Conservation (phyloP, 2,329 filamentous ascomycete species). For the Alternaria sp. region DNA sequence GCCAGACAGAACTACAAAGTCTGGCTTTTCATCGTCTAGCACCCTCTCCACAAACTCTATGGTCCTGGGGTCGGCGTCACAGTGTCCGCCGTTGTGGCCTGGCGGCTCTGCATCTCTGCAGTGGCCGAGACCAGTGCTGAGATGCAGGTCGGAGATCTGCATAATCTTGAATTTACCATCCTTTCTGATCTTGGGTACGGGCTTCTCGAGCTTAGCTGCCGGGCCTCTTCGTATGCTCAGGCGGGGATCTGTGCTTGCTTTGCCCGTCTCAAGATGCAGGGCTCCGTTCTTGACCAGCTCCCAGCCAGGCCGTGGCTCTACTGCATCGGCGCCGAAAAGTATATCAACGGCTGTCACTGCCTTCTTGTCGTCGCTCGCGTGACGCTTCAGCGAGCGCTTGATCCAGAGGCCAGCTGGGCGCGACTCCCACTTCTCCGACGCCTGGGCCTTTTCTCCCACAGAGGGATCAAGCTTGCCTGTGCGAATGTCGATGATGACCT, state of each 20-base stretch:
- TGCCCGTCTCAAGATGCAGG: slow-evolving; percentile 70
- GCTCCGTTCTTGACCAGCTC: slow-evolving; percentile 69
- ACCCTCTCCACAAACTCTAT: slow-evolving; percentile 85
- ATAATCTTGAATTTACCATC: slow-evolving; percentile 97
- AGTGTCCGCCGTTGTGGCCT: slow-evolving; percentile 73
- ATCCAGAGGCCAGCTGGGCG: slow-evolving; percentile 82
- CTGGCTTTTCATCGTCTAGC: slow-evolving; percentile 90
- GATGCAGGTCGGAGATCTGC: slow-evolving; percentile 91
- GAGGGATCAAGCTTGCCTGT: slow-evolving; percentile 76
- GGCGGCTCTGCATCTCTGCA: slow-evolving; percentile 88
- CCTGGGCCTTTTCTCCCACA: slow-evolving; percentile 60
- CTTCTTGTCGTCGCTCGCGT: slow-evolving; percentile 75
- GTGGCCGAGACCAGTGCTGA: slow-evolving; percentile 84
- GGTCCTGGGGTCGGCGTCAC: slow-evolving; percentile 90
- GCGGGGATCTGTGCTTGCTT: slow-evolving; percentile 71
- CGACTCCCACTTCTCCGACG: slow-evolving; percentile 75
- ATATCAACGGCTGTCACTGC: slow-evolving; percentile 84
- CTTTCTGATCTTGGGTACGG: slow-evolving; percentile 77
- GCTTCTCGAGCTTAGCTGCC: slow-evolving; percentile 68
- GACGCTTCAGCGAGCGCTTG: slow-evolving; percentile 72
- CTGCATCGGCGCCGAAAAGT: slow-evolving; percentile 87
- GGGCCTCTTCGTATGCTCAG: slow-evolving; percentile 79
- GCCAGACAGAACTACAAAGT: slow-evolving; percentile 88
- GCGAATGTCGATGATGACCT: slow-evolving; percentile 78
- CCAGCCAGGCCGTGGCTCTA: slow-evolving; percentile 89